phyloP scores from a whole-genome alignment of 2,329 filamentous ascomycete genomes.

The Penicillium sp. region DNA sequence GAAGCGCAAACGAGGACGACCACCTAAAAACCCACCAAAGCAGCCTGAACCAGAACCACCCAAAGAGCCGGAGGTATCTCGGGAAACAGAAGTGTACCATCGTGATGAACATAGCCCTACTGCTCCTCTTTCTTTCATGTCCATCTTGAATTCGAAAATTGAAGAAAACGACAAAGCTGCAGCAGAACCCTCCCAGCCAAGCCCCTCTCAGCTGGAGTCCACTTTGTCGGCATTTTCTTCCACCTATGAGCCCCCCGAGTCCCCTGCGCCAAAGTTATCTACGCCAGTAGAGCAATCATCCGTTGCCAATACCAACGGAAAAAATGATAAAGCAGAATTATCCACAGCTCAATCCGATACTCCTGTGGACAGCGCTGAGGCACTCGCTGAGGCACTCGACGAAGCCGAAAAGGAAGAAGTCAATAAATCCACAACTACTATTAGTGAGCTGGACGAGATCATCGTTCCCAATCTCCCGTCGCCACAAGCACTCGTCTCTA shows the following conservation, averaged over 20 bases:
- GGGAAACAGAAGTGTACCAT: background rate
- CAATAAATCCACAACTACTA: background rate
- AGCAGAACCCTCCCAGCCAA: background rate
- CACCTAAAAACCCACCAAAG: conserved; percentile 1
- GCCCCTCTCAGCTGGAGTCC: background rate
- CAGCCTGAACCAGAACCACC: background rate
- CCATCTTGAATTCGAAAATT: background rate
- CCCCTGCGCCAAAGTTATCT: background rate
- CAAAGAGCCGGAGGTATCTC: background rate
- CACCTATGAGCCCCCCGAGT: too few relatives aligned
- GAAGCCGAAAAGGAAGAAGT: background rate
- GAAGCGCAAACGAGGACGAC: conserved; percentile 18
- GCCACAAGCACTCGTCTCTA: conserved; percentile 30
- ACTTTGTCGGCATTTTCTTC: background rate
- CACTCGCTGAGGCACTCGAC: background rate
- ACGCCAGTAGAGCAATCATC: background rate
- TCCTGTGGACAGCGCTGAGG: background rate
- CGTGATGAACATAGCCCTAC: background rate
- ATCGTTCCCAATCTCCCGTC: conserved; percentile 30
- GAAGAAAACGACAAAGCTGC: background rate
- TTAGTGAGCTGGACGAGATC: conserved; percentile 18
- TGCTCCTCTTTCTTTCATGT: background rate
- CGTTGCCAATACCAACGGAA: background rate
- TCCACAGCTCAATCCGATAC: background rate
- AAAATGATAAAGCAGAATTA: background rate